These are phyloP conservation scores for Leptosphaerulina australis DNA, from an alignment of 2,329 filamentous ascomycete genomes.

Conservation along the genomic window DNA sequence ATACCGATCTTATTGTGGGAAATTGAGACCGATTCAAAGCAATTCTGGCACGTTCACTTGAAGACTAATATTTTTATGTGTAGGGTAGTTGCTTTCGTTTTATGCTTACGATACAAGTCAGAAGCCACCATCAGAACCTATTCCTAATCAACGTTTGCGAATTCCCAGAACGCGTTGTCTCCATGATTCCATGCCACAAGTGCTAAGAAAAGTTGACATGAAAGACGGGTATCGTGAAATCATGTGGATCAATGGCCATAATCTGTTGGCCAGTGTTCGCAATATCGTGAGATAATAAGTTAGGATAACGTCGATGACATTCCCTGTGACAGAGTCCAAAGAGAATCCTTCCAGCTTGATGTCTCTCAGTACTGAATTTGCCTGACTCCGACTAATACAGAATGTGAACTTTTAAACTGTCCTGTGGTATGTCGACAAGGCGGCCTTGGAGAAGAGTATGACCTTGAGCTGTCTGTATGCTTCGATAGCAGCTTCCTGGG, in stretches of 20 bases:
- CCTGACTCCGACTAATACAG: no score
- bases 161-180: background rate
- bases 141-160: conserved; percentile 8
- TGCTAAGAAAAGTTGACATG: background rate
- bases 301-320: background rate
- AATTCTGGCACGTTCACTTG: background rate
- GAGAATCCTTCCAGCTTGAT: no score
- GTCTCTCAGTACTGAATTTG: no score
- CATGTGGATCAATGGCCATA: background rate
- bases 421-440: conserved; percentile 3
- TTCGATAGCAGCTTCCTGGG: conserved; percentile 41
- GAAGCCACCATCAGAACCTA: background rate
- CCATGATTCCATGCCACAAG: conserved; percentile 5
- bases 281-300: background rate
- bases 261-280: conserved; percentile 7
- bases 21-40: no score
- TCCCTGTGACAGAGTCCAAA: background rate
- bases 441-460: conserved; percentile 46
- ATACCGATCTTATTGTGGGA: no score
- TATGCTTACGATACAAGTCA: background rate
- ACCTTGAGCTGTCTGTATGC: conserved; percentile 44
- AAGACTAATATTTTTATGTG: background rate
- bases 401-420: background rate
- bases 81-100: background rate
- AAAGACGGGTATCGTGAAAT: conserved; percentile 7